These are phyloP conservation scores for Bruguiera gymnorhiza DNA, from an alignment of 345 rosid species.

Conservation along the genomic window DNA sequence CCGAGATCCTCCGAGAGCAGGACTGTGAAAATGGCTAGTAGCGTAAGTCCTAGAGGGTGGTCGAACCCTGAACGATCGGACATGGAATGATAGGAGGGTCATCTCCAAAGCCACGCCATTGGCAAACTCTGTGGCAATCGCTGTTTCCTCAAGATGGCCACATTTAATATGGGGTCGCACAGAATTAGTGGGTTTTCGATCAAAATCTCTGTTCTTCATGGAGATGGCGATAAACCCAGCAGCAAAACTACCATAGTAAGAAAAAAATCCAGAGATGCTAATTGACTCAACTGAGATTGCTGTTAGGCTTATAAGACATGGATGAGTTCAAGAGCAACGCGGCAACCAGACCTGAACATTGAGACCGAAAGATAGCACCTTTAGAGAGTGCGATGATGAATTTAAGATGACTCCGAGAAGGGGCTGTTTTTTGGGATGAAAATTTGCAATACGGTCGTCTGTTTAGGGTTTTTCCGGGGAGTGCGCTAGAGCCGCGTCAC, in stretches of 20 bases:
- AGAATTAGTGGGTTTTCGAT: conserved; percentile 7
- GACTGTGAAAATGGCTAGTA: conserved; percentile 41
- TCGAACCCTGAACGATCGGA: conserved; percentile 50
- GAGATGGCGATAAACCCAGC: conserved; percentile 15
- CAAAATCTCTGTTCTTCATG: conserved; percentile 32
- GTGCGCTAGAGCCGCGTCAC: no score
- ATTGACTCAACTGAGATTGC: neutral
- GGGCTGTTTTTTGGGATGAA: no score
- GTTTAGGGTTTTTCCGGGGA: no score
- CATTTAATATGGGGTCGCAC: neutral
- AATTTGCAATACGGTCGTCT: no score
- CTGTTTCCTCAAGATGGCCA: conserved; percentile 10
- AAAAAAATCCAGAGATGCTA: neutral
- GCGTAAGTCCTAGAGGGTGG: conserved; percentile 45
- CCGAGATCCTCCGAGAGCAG: conserved; percentile 47
- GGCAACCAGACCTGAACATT: no score
- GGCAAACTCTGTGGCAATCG: conserved; percentile 1
- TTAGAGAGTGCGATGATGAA: no score
- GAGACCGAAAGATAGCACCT: no score
- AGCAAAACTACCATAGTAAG: conserved; percentile 22
- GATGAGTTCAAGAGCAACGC: no score
- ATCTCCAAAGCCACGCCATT: conserved; percentile 50
- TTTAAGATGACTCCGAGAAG: no score
- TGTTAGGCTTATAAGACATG: no score
- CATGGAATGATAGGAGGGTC: conserved; percentile 36